A percentile compares a stretch with the other conserved stretches of the same genome.
Conservation (phyloP, 768 basidiomycete genomes). For the Lepiota brunneoincarnata region DNA sequence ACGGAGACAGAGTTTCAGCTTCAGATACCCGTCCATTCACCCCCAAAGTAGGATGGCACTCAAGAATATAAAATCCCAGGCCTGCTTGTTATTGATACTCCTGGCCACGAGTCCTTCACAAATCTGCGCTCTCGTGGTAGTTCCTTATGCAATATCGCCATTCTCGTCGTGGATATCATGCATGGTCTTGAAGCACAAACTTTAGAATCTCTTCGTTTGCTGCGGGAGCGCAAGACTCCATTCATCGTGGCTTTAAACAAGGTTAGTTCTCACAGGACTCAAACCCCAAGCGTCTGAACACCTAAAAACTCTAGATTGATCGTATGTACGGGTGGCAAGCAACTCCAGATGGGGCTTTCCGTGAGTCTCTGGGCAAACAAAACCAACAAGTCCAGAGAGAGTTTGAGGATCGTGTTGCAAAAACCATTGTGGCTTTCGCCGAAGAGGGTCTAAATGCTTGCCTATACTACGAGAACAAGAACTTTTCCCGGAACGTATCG, state of each 20-base stretch:
- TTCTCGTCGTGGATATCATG: constrained; percentile 99
- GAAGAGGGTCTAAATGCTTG: constrained; percentile 95
- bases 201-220: constrained; percentile 88
- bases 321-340: constrained; percentile 95
- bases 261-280: constrained; percentile 32
- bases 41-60: constrained; percentile 52
- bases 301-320: constrained; percentile 67
- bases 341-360: constrained; percentile 91
- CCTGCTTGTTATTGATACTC: constrained; percentile 94
- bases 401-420: constrained; percentile 84
- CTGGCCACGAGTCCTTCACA: constrained; percentile 99
- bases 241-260: constrained; percentile 99
- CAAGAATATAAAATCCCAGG: constrained; percentile 98
- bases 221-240: constrained; percentile 92
- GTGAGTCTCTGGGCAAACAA: constrained; percentile 86
- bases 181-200: constrained; percentile 99
- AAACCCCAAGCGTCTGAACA: constrained; percentile 2
- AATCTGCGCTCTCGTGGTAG: constrained; percentile 95
- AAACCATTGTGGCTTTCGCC: constrained; percentile 92
- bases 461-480: constrained; percentile 98
- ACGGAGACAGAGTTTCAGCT: constrained; percentile 11
- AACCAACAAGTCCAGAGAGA: constrained; percentile 77
- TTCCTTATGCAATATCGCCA: constrained; percentile 97
- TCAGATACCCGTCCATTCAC: background rate
- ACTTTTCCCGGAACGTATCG: constrained; percentile 89